A percentile compares a stretch with the other conserved stretches of the same genome.
Evolutionary conservation across 78 protist genomes (phyloP).

Genomic region (Speleostelium caveatum): DNA sequence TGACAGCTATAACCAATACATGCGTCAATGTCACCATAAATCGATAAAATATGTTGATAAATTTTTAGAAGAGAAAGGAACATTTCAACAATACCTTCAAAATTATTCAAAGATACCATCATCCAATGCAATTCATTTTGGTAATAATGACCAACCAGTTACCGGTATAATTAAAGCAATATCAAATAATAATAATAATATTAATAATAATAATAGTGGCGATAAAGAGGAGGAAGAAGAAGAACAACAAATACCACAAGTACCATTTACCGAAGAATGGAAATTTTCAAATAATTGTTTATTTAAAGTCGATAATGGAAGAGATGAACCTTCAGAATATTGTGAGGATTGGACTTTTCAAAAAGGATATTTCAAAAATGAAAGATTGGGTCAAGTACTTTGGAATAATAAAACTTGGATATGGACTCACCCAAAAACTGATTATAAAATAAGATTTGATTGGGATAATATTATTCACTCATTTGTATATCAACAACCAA

Average conservation of each 20-base stretch:
- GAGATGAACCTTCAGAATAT: background rate
- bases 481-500: slow-evolving; percentile 19
- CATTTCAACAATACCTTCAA: slow-evolving; percentile 13
- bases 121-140: background rate
- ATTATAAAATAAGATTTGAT: slow-evolving; percentile 42
- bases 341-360: slow-evolving; percentile 3
- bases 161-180: background rate
- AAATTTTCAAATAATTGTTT: background rate
- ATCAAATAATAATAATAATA: background rate
- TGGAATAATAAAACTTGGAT: slow-evolving; percentile 68
- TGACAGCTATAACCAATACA: slow-evolving; percentile 40
- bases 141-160: background rate
- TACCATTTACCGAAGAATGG: slow-evolving; percentile 3
- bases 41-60: slow-evolving; percentile 26
- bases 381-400: slow-evolving; percentile 19
- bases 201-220: background rate
- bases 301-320: slow-evolving; percentile 3
- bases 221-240: background rate
- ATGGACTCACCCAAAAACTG: slow-evolving; percentile 55
- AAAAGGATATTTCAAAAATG: slow-evolving; percentile 32
- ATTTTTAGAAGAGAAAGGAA: slow-evolving; percentile 49
- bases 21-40: slow-evolving; percentile 18
- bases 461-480: slow-evolving; percentile 21
- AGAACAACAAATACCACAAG: background rate
- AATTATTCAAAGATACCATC: slow-evolving; percentile 3